Conservation (phyloP, 306 rosid genomes). For the Cicer judaicum region DNA sequence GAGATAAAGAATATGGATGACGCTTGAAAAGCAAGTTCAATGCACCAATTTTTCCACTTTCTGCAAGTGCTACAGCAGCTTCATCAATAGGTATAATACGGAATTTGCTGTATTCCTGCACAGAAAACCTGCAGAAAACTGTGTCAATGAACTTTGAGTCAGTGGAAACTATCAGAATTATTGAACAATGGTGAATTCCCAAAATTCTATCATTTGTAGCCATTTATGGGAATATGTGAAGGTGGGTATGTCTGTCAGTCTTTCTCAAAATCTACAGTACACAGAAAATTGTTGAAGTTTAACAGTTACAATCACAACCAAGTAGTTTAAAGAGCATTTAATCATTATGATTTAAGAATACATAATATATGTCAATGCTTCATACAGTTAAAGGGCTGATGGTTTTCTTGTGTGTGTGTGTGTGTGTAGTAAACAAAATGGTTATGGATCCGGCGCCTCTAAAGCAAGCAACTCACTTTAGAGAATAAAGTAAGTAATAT, state of each 20-base stretch:
- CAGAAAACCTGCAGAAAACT: conserved; percentile 90
- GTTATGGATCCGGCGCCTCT: too few species aligned
- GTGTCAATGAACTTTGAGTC: conserved; percentile 69
- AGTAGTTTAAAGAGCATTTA: conserved; percentile 21
- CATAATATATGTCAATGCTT: conserved; percentile 24
- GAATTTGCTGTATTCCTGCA: conserved; percentile 88
- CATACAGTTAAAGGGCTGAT: background rate
- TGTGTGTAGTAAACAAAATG: conserved; percentile 9
- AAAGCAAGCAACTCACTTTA: too few species aligned
- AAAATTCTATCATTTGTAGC: conserved; percentile 30
- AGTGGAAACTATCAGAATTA: conserved; percentile 61
- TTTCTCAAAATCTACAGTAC: background rate
- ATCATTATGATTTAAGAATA: conserved; percentile 31
- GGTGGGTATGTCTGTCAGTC: conserved; percentile 8
- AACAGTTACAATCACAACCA: conserved; percentile 20
- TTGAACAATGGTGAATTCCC: conserved; percentile 26
- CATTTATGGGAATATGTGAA: conserved; percentile 18
- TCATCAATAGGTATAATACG: conserved; percentile 79
- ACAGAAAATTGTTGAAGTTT: conserved; percentile 22
- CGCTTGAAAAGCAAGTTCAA: conserved; percentile 88
- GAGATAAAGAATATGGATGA: conserved; percentile 84
- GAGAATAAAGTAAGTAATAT: too few species aligned
- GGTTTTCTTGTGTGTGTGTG: conserved; percentile 22
- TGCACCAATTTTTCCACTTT: conserved; percentile 95
- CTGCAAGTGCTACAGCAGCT: conserved; percentile 79